phyloP scores from a whole-genome alignment of 257 asterid species.

The Fraxinus americana region DNA sequence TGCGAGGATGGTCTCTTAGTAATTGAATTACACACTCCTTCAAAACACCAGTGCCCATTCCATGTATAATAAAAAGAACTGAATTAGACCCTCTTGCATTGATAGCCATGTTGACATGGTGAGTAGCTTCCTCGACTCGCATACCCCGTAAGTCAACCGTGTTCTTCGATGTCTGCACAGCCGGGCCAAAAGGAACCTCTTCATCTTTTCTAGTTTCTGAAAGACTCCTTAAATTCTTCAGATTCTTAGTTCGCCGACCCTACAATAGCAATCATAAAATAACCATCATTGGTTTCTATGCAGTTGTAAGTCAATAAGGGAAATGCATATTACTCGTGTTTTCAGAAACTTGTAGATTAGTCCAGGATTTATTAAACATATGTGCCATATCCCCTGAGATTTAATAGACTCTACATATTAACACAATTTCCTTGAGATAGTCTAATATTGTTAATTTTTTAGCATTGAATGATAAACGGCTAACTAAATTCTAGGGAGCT shows the following conservation, averaged over 20 bases:
- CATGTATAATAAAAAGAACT: slow-evolving; percentile 82
- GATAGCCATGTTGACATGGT: slow-evolving; percentile 64
- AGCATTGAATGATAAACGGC: not conserved
- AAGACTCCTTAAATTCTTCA: slow-evolving; percentile 54
- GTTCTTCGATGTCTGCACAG: slow-evolving; percentile 77
- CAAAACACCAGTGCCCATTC: slow-evolving; percentile 91
- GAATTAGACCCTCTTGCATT: slow-evolving; percentile 61
- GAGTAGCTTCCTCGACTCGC: slow-evolving; percentile 83
- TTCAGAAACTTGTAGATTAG: not conserved
- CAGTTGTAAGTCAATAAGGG: not conserved
- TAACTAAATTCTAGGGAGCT: not conserved
- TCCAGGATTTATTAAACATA: not conserved
- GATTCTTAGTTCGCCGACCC: slow-evolving; percentile 54
- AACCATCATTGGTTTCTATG: not conserved
- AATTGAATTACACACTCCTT: slow-evolving; percentile 68
- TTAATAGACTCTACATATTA: not conserved
- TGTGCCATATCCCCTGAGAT: not conserved
- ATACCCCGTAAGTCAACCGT: slow-evolving; percentile 78
- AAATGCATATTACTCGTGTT: not conserved
- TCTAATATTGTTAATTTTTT: not conserved
- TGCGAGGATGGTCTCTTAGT: slow-evolving; percentile 63
- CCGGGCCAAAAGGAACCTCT: slow-evolving; percentile 59
- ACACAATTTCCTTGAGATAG: not conserved
- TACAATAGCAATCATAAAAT: slow-evolving; percentile 26
- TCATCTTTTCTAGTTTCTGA: slow-evolving; percentile 41